Evolutionary conservation across 345 rosid species (phyloP).

Genomic region (Syzygium jambos): DNA sequence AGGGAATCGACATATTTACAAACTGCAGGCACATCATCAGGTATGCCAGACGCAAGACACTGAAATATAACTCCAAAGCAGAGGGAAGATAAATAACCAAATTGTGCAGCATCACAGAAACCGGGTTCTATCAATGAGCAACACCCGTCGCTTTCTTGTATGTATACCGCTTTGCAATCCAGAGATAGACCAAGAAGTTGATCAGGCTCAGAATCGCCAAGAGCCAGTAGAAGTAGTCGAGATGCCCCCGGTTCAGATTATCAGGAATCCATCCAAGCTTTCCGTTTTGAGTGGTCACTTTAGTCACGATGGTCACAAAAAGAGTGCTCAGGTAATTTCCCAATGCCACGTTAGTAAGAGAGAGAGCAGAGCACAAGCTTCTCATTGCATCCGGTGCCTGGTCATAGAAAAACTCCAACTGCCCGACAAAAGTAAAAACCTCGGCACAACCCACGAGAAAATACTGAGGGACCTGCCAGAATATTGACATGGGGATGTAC

Average conservation of each 20-base stretch:
- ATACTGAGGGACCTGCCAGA: constrained; percentile 96
- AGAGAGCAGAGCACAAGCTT: constrained; percentile 78
- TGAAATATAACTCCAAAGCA: background rate
- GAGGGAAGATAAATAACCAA: background rate
- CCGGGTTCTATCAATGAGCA: background rate
- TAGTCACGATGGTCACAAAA: constrained; percentile 58
- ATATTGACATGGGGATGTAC: constrained; percentile 59
- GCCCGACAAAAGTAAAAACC: constrained; percentile 79
- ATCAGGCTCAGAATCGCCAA: constrained; percentile 54
- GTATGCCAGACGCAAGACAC: background rate
- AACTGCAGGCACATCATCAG: background rate
- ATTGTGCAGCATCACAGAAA: background rate
- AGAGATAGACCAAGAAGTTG: constrained; percentile 59
- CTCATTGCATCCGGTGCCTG: constrained; percentile 98
- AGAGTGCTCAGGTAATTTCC: constrained; percentile 82
- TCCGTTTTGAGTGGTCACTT: constrained; percentile 39
- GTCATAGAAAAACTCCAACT: constrained; percentile 83
- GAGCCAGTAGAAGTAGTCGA: constrained; percentile 86
- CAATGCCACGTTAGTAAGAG: constrained; percentile 62
- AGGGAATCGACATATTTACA: background rate
- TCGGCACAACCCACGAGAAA: constrained; percentile 84
- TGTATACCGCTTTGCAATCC: constrained; percentile 61
- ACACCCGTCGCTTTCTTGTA: constrained; percentile 48
- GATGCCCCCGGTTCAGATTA: constrained; percentile 76
- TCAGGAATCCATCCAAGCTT: constrained; percentile 84